phyloP scores from a whole-genome alignment of 177 flowering plant genomes.

The Telopea speciosissima region DNA sequence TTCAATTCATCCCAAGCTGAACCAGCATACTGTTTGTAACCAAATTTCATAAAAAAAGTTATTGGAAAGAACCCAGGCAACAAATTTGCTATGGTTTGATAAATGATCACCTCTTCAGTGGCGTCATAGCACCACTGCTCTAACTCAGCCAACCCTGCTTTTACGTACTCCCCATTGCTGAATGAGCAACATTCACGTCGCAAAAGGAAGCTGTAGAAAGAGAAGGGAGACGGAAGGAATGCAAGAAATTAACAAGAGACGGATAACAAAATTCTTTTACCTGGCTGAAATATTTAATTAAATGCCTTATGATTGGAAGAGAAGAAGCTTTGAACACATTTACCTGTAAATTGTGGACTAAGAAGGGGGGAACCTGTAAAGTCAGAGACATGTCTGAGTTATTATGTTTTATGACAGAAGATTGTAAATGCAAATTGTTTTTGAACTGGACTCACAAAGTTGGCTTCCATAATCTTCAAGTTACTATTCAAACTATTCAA shows the following conservation, averaged over 20 bases:
- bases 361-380: constrained; percentile 70
- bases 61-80: constrained; percentile 7
- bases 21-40: constrained; percentile 56
- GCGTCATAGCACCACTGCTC: constrained; percentile 70
- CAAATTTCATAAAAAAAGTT: constrained; percentile 4
- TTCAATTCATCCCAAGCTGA: constrained; percentile 82
- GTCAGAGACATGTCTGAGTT: constrained; percentile 2
- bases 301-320: neutral
- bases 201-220: constrained; percentile 57
- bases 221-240: neutral
- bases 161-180: constrained; percentile 83
- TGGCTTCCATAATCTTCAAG: constrained; percentile 56
- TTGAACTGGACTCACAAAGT: constrained; percentile 42
- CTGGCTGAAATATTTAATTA: too few species aligned
- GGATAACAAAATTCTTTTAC: too few species aligned
- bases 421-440: neutral
- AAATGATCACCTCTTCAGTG: constrained; percentile 55
- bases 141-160: constrained; percentile 74
- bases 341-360: constrained; percentile 73
- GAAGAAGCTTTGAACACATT: neutral
- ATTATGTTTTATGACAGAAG: constrained; percentile 1
- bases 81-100: neutral
- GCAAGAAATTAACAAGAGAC: neutral
- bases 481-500: constrained; percentile 47
- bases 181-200: constrained; percentile 86